These are phyloP conservation scores for Fusarium secorum DNA, from an alignment of 2,329 filamentous ascomycete species.

Conservation along the genomic window DNA sequence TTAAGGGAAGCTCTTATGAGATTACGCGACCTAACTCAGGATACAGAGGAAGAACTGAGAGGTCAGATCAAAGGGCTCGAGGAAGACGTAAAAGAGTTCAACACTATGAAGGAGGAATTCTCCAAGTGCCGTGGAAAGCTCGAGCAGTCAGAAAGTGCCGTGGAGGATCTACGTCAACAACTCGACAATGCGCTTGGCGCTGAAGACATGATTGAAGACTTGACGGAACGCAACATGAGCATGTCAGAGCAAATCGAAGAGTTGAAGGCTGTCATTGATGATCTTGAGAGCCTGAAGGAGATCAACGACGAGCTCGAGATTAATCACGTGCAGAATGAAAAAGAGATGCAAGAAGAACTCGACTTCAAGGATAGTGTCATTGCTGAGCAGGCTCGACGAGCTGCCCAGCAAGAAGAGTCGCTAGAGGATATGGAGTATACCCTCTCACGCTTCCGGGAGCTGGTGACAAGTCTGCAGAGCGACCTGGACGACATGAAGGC, in stretches of 20 bases:
- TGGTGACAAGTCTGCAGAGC: slow-evolving; percentile 84
- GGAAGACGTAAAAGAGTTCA: slow-evolving; percentile 74
- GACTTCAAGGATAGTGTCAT: slow-evolving; percentile 88
- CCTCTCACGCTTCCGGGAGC: slow-evolving; percentile 84
- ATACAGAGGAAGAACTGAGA: slow-evolving; percentile 81
- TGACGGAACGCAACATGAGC: slow-evolving; percentile 85
- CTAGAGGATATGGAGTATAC: slow-evolving; percentile 92
- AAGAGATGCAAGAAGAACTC: slow-evolving; percentile 92
- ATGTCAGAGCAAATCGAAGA: slow-evolving; percentile 86
- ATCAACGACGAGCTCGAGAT: slow-evolving; percentile 93
- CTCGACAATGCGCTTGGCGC: slow-evolving; percentile 87
- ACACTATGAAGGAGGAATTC: slow-evolving; percentile 72
- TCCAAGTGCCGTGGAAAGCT: slow-evolving; percentile 76
- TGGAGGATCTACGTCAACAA: slow-evolving; percentile 89
- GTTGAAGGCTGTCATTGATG: slow-evolving; percentile 81
- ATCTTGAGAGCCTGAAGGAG: slow-evolving; percentile 88
- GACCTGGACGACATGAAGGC: slow-evolving; percentile 93
- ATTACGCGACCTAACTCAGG: slow-evolving; percentile 85
- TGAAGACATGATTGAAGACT: slow-evolving; percentile 92
- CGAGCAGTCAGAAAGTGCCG: slow-evolving; percentile 73
- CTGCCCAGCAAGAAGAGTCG: slow-evolving; percentile 77
- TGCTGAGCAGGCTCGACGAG: slow-evolving; percentile 78
- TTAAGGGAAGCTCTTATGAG: slow-evolving; percentile 84
- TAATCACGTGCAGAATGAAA: slow-evolving; percentile 91
- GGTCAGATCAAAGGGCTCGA: slow-evolving; percentile 78